phyloP scores from a whole-genome alignment of 192 early-diverging fungal genomes.

The Backusella morwellensis region DNA sequence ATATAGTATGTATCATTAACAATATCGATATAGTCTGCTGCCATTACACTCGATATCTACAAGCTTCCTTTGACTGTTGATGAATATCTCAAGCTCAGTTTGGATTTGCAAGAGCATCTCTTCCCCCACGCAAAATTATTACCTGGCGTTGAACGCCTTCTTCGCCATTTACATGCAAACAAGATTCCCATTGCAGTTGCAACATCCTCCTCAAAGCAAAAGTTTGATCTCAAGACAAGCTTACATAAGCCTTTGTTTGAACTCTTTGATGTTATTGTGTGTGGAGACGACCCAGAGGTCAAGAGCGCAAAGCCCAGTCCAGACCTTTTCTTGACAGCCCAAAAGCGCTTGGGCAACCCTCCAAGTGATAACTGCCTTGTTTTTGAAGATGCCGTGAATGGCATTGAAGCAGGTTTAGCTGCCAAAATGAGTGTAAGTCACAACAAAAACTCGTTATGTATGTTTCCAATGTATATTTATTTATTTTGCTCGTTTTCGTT shows the following conservation, averaged over 20 bases:
- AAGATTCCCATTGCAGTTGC: conserved; percentile 83
- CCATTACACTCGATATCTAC: conserved; percentile 68
- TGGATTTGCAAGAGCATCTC: conserved; percentile 44
- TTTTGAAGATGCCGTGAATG: conserved; percentile 90
- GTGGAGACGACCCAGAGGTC: conserved; percentile 85
- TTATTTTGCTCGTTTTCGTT: conserved; percentile 5
- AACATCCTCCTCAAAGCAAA: conserved; percentile 74
- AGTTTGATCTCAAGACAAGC: conserved; percentile 73
- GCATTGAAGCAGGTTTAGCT: conserved; percentile 76
- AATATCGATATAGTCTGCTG: conserved; percentile 35
- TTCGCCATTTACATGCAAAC: conserved; percentile 70
- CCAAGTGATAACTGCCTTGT: conserved; percentile 69
- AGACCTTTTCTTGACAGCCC: conserved; percentile 83
- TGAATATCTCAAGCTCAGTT: conserved; percentile 72
- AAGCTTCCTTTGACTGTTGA: conserved; percentile 72
- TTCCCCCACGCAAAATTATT: conserved; percentile 68
- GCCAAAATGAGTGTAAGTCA: conserved; percentile 73
- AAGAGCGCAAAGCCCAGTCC: conserved; percentile 84
- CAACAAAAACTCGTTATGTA: not conserved
- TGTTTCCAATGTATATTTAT: not conserved
- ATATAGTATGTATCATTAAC: not conserved
- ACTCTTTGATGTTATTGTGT: conserved; percentile 80
- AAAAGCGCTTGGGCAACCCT: conserved; percentile 50
- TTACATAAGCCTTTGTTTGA: conserved; percentile 74
- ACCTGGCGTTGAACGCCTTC: conserved; percentile 64